A percentile compares a stretch with the other conserved stretches of the same genome.
Evolutionary conservation across 371 early-diverging fungal species (phyloP).

Genomic region (Rhizomucor miehei): DNA sequence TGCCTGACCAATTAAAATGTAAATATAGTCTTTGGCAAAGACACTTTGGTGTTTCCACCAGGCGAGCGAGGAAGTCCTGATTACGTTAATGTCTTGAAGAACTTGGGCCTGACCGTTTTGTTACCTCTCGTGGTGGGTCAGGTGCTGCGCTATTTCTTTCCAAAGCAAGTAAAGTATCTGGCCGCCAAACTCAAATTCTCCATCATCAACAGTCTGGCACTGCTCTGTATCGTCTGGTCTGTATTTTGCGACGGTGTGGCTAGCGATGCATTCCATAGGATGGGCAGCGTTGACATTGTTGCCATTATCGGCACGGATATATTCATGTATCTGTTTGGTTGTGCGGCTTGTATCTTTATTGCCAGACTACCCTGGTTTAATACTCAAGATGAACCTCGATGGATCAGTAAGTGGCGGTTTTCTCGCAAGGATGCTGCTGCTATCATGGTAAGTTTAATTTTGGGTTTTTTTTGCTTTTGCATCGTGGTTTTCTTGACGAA

Average conservation of each 20-base stretch:
- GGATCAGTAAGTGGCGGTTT: conserved; percentile 42
- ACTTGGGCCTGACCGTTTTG: conserved; percentile 61
- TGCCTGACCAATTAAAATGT: background rate
- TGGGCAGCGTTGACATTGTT: conserved; percentile 53
- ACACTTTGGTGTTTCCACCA: conserved; percentile 33
- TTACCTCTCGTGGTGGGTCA: conserved; percentile 68
- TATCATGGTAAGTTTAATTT: conserved; percentile 38
- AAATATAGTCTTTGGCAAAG: conserved; percentile 31
- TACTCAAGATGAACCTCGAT: conserved; percentile 15
- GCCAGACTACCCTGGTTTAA: conserved; percentile 43
- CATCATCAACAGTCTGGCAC: conserved; percentile 55
- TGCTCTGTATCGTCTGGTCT: conserved; percentile 69
- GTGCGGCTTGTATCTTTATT: conserved; percentile 31
- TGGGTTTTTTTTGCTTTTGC: too few species aligned
- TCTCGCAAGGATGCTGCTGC: conserved; percentile 51
- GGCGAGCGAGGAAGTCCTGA: conserved; percentile 45
- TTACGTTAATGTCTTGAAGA: conserved; percentile 50
- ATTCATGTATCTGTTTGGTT: conserved; percentile 46
- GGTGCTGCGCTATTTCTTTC: conserved; percentile 54
- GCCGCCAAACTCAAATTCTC: conserved; percentile 50
- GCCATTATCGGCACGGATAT: conserved; percentile 58
- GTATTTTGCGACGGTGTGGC: conserved; percentile 75
- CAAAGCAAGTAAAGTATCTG: conserved; percentile 45
- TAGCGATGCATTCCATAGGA: conserved; percentile 47
- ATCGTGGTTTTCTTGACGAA: background rate